Conservation (phyloP, 768 basidiomycete genomes). For the Pisolithus sp. region DNA sequence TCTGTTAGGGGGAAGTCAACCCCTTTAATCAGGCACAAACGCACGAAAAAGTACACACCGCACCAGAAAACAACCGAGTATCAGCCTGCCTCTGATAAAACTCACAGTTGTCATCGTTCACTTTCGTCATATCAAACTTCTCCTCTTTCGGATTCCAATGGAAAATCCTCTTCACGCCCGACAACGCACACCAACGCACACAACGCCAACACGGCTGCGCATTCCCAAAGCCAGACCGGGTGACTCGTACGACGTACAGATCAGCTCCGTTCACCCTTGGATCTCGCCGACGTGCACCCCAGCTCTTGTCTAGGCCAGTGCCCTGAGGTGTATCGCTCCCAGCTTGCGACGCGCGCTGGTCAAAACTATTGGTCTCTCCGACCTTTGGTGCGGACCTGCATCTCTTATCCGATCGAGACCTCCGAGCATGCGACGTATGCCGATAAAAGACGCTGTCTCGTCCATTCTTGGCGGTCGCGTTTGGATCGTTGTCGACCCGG, state of each 20-base stretch:
- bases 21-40: not conserved
- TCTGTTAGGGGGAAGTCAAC: not conserved
- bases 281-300: conserved; percentile 33
- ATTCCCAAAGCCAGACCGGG: conserved; percentile 43
- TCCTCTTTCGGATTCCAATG: conserved; percentile 39
- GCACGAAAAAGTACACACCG: conserved; percentile 30
- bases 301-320: conserved; percentile 16
- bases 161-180: conserved; percentile 50
- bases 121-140: conserved; percentile 40
- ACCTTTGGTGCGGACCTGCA: not conserved
- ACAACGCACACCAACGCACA: conserved; percentile 52
- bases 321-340: too few relatives aligned
- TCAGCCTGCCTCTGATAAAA: conserved; percentile 44
- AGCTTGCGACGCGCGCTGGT: not conserved
- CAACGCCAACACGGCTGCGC: conserved; percentile 53
- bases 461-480: not conserved
- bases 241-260: conserved; percentile 47
- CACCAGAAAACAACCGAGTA: conserved; percentile 34
- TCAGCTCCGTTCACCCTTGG: conserved; percentile 46
- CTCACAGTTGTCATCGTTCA: conserved; percentile 33
- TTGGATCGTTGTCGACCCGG: not conserved
- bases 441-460: not conserved
- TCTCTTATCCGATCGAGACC: conserved; percentile 3
- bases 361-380: not conserved
- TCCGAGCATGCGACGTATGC: not conserved